Base-by-base conservation (phyloP, 139 green algal species). In the Tetradesmus obliquus region DNA sequence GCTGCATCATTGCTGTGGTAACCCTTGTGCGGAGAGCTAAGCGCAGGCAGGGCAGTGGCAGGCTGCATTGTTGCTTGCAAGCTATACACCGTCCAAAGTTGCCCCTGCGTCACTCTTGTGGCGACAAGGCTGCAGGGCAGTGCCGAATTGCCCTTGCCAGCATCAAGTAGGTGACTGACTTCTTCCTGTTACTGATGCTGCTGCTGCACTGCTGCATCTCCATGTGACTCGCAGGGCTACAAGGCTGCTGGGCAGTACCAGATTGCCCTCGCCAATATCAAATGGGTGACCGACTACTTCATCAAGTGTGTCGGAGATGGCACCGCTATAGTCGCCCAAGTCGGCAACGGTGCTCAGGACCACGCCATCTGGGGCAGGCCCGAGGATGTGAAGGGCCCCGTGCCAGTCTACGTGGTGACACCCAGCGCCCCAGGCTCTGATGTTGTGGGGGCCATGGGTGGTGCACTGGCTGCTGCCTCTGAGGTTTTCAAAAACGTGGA, bases 281-380 rank as follows among this genome's bases (percentile, higher is more conserved):
- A 89, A 69, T 96, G 94, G 94, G 94, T 55, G 1, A 91, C 94
- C 3, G 92, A 96, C 92, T 96, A 94, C 92, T 93, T 96, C 83
- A 93, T 96, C 62, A 91, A 92, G 84, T 90, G 84, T 45, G 58
- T 91, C 10, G 88, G 88, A 22, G 88, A 91, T n/a, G 93, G 96
- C 83, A 55, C 72, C 4, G 74, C 19, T 19, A 74, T 71, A 9
- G 53, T 90, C 3, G 84, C 22, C 5, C 84, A 89, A 45, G 88
- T 91, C 2, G 62, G 62, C 62, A 92, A 92, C 51, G 89, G 89
- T 9, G 6, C 54, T 6, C 89, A 92, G 53, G 89, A 92, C 57
- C 91, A 93, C 57, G 76, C 45, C n/a, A 22, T 88, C 2, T 93
- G 91, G 91, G 85, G 76, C 20, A 24, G 91, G 1, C 91, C 91